phyloP scores from a whole-genome alignment of 2,329 filamentous ascomycete species.

The Lecanicillium sp. region DNA sequence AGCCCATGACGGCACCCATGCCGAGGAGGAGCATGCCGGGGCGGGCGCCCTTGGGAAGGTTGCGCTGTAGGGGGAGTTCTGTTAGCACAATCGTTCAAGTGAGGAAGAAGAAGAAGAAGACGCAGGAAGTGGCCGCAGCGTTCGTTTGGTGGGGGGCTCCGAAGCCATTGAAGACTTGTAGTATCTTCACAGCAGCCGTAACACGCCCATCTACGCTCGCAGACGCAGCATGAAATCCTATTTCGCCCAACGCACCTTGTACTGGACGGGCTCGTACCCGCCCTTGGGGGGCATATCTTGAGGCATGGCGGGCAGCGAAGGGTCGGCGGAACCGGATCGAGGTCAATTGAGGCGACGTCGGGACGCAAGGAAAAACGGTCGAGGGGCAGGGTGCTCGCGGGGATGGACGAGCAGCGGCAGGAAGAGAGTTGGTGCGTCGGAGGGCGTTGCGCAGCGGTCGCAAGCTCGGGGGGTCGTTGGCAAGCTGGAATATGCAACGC shows the following conservation, averaged over 20 bases:
- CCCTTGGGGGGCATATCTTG: conserved; percentile 95
- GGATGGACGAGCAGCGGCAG: not conserved
- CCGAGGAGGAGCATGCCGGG: conserved; percentile 72
- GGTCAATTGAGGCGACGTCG: conserved; percentile 13
- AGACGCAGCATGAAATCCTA: no score
- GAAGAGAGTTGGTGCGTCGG: no score
- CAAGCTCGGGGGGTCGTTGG: not conserved
- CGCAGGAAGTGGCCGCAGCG: no score
- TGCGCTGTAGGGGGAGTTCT: conserved; percentile 54
- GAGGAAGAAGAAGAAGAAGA: no score
- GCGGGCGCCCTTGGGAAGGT: conserved; percentile 86
- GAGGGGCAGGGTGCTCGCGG: no score
- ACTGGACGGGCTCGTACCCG: conserved; percentile 95
- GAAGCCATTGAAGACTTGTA: not conserved
- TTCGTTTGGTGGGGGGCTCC: not conserved
- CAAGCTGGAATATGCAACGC: not conserved
- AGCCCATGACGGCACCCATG: conserved; percentile 72
- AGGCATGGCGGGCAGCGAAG: conserved; percentile 58
- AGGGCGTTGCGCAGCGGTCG: no score
- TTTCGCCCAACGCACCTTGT: conserved; percentile 60
- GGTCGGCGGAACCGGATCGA: conserved; percentile 10
- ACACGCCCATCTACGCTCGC: no score
- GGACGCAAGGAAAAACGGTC: not conserved
- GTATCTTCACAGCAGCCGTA: not conserved
- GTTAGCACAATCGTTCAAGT: no score